phyloP scores from a whole-genome alignment of 306 rosid species.

The Vigna nakashimae region DNA sequence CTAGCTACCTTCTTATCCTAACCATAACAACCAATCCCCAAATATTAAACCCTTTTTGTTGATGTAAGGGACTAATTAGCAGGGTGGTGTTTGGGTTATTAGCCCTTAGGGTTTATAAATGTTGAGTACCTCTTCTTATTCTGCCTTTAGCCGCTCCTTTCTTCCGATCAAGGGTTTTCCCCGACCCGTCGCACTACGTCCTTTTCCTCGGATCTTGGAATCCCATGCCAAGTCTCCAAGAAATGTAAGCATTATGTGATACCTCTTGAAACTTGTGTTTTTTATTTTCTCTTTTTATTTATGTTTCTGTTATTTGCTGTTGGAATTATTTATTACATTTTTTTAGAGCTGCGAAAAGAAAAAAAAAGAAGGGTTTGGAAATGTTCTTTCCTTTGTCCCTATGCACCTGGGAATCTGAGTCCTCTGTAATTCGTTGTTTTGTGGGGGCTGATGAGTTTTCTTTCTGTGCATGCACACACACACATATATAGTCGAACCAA shows the following conservation, averaged over 20 bases:
- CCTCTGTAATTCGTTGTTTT: slow-evolving; percentile 7
- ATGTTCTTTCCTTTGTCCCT: not conserved
- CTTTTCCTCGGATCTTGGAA: slow-evolving; percentile 72
- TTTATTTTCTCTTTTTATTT: not conserved
- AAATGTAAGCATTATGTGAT: slow-evolving; percentile 47
- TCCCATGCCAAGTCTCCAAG: slow-evolving; percentile 51
- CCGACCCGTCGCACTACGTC: slow-evolving; percentile 46
- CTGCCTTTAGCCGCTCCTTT: slow-evolving; percentile 60
- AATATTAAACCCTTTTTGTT: not conserved
- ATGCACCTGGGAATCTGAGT: not conserved
- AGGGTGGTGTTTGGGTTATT: slow-evolving; percentile 28
- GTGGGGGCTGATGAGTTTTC: not conserved
- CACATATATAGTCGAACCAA: not conserved
- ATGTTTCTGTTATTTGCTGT: not conserved
- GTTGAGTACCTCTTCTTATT: slow-evolving; percentile 65
- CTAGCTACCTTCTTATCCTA: not conserved
- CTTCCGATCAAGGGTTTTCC: slow-evolving; percentile 57
- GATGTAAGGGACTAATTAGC: slow-evolving; percentile 34
- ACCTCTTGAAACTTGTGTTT: not conserved
- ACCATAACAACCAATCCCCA: slow-evolving; percentile 18
- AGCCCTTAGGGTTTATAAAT: slow-evolving; percentile 39
- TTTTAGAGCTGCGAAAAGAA: not conserved
- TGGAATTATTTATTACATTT: not conserved
- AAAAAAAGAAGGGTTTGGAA: not conserved
- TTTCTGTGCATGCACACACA: not conserved